Evolutionary conservation across 768 basidiomycete species (phyloP), one percentile per base, ranked within the genome.

Genomic region (Gymnopilus dilepis): DNA sequence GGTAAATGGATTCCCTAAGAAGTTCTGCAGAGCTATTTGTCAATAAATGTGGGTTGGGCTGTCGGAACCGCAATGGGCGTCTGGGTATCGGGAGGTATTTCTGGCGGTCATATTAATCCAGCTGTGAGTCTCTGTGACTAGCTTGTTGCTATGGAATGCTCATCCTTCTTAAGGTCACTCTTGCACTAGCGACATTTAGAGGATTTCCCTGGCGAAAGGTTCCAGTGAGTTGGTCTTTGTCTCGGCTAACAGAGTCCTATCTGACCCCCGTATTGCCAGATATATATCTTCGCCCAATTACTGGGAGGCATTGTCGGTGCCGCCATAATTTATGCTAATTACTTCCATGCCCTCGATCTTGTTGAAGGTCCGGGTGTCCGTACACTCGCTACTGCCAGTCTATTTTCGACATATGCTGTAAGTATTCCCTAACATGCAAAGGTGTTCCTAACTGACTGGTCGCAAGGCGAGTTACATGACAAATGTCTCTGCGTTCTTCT

Each of bases 191-290:
- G 4, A 77, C 84, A 2, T 86, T 86, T 72, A 85, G 92, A 63
- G 82, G 80, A 47, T 93, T 94, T 73, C 90, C 92, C 0, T 90
- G 90, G 88, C 82, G 80, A 65, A 94, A 94, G 70, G 92, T 92
- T 0, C 92, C 92, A 0, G 80, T 69, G 33, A 40, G 69, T 60
- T 21, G 52, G n/a, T 48, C 33, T 26, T 37, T 9, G 15, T 3
- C 9, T 52, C 28, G 37, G 6, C n/a, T 47, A 34, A 28, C 21
- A 31, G 33, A 41, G 21, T 6, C 17, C 22, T 42, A 37, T 37
- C 26, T 59, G 22, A 56, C 19, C 15, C 30, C 42, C 3, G 22
- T 21, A 24, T 26, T 40, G 37, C 24, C 52, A 73, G 74, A 65
- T 69, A 26, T 75, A 68, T 57, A 73, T 72, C 53, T 54, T 70